These are phyloP conservation scores for Pseudotsuga menziesii DNA, from an alignment of 75 land plant genomes.

Conservation along the genomic window DNA sequence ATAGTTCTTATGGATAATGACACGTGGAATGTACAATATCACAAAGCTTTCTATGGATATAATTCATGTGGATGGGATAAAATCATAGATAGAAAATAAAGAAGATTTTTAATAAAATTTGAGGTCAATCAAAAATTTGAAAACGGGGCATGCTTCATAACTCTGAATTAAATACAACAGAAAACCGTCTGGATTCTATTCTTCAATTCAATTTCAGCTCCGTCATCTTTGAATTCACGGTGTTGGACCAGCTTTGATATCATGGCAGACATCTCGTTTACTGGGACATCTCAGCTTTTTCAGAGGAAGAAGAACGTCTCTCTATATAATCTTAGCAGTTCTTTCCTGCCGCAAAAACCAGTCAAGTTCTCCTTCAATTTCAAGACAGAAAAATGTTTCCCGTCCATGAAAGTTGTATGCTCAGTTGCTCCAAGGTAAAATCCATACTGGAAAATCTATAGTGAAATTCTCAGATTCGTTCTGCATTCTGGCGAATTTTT, in stretches of 20 bases:
- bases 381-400: not conserved
- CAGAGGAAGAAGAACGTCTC: not conserved
- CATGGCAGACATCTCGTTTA: not conserved
- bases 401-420: not conserved
- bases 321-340: not conserved
- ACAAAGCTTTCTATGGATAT: conserved; percentile 2
- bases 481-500: conserved; percentile 20
- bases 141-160: not conserved
- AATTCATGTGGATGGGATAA: not conserved
- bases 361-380: not conserved
- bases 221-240: not conserved
- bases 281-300: not conserved
- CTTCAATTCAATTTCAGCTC: not conserved
- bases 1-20: not conserved
- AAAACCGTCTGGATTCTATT: too few relatives aligned
- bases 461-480: not conserved
- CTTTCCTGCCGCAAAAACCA: not conserved
- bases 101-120: not conserved
- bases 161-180: not conserved
- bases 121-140: not conserved
- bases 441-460: not conserved
- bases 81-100: not conserved
- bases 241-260: not conserved
- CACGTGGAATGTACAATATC: not conserved
- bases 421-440: conserved; percentile 5